phyloP scores from a whole-genome alignment of 1,139 yeast species.

The Saccharomyces hybrid region DNA sequence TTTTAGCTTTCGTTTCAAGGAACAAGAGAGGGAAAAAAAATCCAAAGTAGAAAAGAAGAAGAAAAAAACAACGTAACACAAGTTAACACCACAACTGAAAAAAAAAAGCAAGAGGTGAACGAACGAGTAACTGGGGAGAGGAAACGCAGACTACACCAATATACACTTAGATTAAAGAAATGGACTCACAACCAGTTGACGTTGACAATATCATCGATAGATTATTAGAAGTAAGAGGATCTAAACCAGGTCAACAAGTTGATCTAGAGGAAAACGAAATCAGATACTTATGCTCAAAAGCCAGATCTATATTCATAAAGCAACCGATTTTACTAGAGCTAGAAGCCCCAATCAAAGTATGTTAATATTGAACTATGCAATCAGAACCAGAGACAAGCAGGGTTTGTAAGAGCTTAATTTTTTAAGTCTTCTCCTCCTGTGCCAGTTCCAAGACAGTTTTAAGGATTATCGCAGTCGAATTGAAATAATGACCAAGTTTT shows the following conservation, averaged over 20 bases:
- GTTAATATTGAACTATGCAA: conserved; percentile 24
- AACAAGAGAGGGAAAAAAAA: conserved; percentile 3
- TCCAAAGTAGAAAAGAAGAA: conserved; percentile 3
- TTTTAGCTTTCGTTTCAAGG: background rate
- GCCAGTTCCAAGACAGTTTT: background rate
- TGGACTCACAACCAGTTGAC: conserved; percentile 74
- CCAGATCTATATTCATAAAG: conserved; percentile 94
- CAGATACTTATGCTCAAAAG: conserved; percentile 91
- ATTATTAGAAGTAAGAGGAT: conserved; percentile 93
- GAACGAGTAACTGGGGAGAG: conserved; percentile 1
- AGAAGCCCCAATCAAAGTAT: conserved; percentile 92
- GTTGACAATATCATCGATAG: conserved; percentile 96
- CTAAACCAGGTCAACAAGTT: conserved; percentile 96
- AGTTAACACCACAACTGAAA: conserved; percentile 3
- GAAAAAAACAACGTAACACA: conserved; percentile 3
- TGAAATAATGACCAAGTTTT: background rate
- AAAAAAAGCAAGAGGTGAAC: conserved; percentile 2
- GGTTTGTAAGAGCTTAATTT: background rate
- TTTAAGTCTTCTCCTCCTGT: conserved; percentile 1
- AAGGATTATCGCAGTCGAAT: background rate
- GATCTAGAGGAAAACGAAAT: conserved; percentile 90
- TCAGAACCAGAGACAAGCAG: background rate
- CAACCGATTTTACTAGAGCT: conserved; percentile 92
- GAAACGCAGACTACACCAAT: background rate
- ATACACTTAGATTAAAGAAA: conserved; percentile 8